A percentile compares a stretch with the other conserved stretches of the same genome.
phyloP scores from a whole-genome alignment of 805 yeast genomes.

The Millerozyma acaciae region DNA sequence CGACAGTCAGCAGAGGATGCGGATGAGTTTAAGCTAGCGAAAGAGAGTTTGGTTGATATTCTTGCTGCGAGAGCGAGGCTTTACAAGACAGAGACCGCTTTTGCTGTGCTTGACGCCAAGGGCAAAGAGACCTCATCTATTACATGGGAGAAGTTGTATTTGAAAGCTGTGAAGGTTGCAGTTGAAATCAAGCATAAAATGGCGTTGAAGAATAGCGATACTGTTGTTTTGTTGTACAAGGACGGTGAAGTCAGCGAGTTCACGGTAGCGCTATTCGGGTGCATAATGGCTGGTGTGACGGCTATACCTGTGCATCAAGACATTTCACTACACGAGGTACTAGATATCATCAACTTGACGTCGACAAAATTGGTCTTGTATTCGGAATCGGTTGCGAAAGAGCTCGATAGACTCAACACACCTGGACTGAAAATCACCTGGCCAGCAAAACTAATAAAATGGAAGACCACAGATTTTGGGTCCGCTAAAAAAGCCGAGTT shows the following conservation, averaged over 20 bases:
- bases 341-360: slow-evolving; percentile 67
- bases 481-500: slow-evolving; percentile 38
- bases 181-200: slow-evolving; percentile 72
- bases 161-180: slow-evolving; percentile 83
- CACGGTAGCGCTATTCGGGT: slow-evolving; percentile 81
- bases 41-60: slow-evolving; percentile 61
- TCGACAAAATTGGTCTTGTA: slow-evolving; percentile 75
- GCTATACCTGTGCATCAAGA: slow-evolving; percentile 90
- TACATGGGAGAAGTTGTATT: slow-evolving; percentile 85
- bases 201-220: slow-evolving; percentile 72
- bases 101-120: slow-evolving; percentile 64
- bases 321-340: slow-evolving; percentile 62
- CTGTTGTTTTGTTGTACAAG: slow-evolving; percentile 80
- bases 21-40: slow-evolving; percentile 8
- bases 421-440: slow-evolving; percentile 44
- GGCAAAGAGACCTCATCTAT: slow-evolving; percentile 78
- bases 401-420: slow-evolving; percentile 57
- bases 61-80: slow-evolving; percentile 68
- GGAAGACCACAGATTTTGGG: slow-evolving; percentile 90
- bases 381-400: slow-evolving; percentile 74
- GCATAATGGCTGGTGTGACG: slow-evolving; percentile 88
- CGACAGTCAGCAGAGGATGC: slow-evolving; percentile 35
- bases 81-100: slow-evolving; percentile 62
- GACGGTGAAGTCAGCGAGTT: slow-evolving; percentile 83
- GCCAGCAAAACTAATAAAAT: slow-evolving; percentile 71